These are phyloP conservation scores for Bruguiera parviflora DNA, from an alignment of 345 rosid genomes.

Conservation along the genomic window DNA sequence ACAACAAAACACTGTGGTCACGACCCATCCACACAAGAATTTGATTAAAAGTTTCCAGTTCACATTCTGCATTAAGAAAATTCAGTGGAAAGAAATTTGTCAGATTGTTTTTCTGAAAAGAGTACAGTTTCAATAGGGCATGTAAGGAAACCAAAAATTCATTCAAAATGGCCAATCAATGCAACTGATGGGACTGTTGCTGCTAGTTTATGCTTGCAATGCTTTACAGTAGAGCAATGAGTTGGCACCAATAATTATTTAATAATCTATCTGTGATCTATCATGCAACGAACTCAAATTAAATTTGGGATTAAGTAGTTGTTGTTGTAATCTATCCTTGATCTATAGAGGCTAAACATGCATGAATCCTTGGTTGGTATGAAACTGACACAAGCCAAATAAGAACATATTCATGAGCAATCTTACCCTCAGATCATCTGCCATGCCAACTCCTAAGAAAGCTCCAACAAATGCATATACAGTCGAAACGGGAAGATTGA, in stretches of 20 bases:
- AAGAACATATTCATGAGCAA: not conserved
- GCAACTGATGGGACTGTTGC: no score
- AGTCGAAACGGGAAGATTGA: conserved; percentile 25
- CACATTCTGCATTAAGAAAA: conserved; percentile 22
- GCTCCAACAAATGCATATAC: conserved; percentile 32
- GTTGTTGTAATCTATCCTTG: not conserved
- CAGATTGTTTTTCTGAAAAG: no score
- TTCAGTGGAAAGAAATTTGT: no score
- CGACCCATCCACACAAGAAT: conserved; percentile 28
- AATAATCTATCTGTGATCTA: no score
- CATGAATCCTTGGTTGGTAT: no score
- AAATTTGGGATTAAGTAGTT: not conserved
- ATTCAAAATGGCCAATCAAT: no score
- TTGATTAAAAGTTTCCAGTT: conserved; percentile 30
- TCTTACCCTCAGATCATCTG: conserved; percentile 24
- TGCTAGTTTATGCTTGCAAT: no score
- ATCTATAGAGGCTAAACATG: not conserved
- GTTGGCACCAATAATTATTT: no score
- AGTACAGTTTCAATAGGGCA: no score
- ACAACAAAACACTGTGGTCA: conserved; percentile 27
- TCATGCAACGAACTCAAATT: not conserved
- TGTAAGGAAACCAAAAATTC: no score
- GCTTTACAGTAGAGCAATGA: no score
- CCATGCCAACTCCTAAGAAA: conserved; percentile 26
- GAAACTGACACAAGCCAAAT: no score